phyloP scores from a whole-genome alignment of 495 filamentous ascomycete species.

The Lasiosphaeris hirsuta region DNA sequence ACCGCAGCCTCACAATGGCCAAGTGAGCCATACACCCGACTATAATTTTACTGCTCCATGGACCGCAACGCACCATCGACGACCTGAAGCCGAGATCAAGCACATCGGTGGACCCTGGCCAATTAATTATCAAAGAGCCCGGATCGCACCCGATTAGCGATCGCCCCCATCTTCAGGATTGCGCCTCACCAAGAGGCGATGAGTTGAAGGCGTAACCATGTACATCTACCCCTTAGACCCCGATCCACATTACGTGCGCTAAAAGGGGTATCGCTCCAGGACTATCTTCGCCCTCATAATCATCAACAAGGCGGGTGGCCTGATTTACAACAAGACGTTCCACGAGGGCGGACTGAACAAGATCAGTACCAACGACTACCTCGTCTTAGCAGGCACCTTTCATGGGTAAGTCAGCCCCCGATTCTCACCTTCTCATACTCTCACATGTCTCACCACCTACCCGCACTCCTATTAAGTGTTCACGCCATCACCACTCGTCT shows the following conservation, averaged over 20 bases:
- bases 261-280: slow-evolving; percentile 47
- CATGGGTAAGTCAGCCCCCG: slow-evolving; percentile 60
- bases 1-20: too few relatives aligned
- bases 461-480: slow-evolving; percentile 47
- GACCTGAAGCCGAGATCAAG: too few relatives aligned
- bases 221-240: too few relatives aligned
- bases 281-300: slow-evolving; percentile 90
- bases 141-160: too few relatives aligned
- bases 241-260: neutral
- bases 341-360: slow-evolving; percentile 74
- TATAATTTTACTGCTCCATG: too few relatives aligned
- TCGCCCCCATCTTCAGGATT: too few relatives aligned
- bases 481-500: slow-evolving; percentile 88
- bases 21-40: too few relatives aligned
- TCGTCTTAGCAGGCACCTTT: slow-evolving; percentile 97
- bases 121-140: too few relatives aligned
- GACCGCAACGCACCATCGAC: too few relatives aligned
- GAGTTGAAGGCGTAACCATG: too few relatives aligned
- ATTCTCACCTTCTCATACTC: slow-evolving; percentile 10
- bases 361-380: slow-evolving; percentile 87
- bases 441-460: neutral
- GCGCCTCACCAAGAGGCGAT: too few relatives aligned
- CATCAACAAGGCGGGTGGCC: slow-evolving; percentile 95
- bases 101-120: too few relatives aligned
- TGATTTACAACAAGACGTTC: slow-evolving; percentile 94